A percentile compares a stretch with the other conserved stretches of the same genome.
Evolutionary conservation across 768 basidiomycete genomes (phyloP).

Genomic region (Thelephora aurantiotincta): DNA sequence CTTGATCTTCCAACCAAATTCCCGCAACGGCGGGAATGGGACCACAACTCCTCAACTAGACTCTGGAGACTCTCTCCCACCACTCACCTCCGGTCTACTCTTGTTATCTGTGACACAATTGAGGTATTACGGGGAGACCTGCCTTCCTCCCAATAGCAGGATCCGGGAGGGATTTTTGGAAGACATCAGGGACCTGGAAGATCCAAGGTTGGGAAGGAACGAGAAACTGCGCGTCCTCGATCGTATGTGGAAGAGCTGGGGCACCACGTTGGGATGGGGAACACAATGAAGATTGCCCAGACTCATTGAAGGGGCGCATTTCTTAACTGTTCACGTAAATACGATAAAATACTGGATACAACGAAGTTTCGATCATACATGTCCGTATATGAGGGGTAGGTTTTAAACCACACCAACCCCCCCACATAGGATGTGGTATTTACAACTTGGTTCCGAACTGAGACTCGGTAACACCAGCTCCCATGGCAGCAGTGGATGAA

Average conservation of each 20-base stretch:
- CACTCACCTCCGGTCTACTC: conserved; percentile 60
- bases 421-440: conserved; percentile 5
- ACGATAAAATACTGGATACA: too few species aligned
- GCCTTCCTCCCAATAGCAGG: conserved; percentile 42
- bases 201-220: conserved; percentile 46
- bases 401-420: too few species aligned
- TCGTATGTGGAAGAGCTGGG: conserved; percentile 87
- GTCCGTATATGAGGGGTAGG: too few species aligned
- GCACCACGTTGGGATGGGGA: conserved; percentile 48
- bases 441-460: conserved; percentile 49
- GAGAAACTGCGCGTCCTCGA: conserved; percentile 72
- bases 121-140: conserved; percentile 44
- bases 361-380: too few species aligned
- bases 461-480: conserved; percentile 84
- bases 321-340: too few species aligned
- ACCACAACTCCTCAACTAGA: conserved; percentile 8
- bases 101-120: conserved; percentile 57
- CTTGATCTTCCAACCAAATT: conserved; percentile 34
- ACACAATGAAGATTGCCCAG: not conserved
- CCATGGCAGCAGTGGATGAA: conserved; percentile 99
- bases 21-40: conserved; percentile 3
- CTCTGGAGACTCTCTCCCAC: conserved; percentile 20
- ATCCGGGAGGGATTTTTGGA: conserved; percentile 72
- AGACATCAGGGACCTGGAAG: conserved; percentile 73
- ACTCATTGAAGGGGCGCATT: not conserved